These are phyloP conservation scores for Xylariaceae sp. DNA, from an alignment of 2,329 filamentous ascomycete species.

Conservation along the genomic window DNA sequence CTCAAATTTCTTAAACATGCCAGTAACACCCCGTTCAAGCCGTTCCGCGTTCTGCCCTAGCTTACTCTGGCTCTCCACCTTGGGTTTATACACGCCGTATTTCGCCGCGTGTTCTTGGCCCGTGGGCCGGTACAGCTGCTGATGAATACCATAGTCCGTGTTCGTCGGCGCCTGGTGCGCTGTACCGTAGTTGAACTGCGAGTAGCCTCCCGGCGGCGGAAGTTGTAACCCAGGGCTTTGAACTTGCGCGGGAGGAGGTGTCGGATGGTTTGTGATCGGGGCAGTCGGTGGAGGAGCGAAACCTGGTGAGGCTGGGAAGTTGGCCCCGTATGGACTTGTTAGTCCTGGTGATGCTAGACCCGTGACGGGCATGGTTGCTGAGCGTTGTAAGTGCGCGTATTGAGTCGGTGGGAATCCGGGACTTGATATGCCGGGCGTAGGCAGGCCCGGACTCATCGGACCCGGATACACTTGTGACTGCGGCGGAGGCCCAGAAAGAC, in stretches of 20 bases:
- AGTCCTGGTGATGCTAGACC: conserved; percentile 50
- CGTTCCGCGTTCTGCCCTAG: conserved; percentile 71
- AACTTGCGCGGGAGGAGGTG: conserved; percentile 40
- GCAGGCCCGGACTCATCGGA: conserved; percentile 38
- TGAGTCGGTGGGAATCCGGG: conserved; percentile 52
- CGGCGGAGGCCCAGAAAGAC: conserved; percentile 50
- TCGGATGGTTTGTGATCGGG: conserved; percentile 36
- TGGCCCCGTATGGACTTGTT: conserved; percentile 52
- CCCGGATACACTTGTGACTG: conserved; percentile 30
- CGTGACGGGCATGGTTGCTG: conserved; percentile 56
- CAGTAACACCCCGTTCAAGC: conserved; percentile 73
- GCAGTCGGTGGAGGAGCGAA: conserved; percentile 47
- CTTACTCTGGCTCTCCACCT: conserved; percentile 53
- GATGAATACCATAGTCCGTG: conserved; percentile 66
- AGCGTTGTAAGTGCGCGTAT: conserved; percentile 53
- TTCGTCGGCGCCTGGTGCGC: conserved; percentile 20
- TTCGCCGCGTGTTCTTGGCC: conserved; percentile 61
- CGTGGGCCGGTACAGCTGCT: conserved; percentile 73
- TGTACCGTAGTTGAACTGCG: conserved; percentile 56
- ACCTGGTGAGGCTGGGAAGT: conserved; percentile 54
- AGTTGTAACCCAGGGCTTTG: conserved; percentile 48
- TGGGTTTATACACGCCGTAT: conserved; percentile 48
- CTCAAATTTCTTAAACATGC: conserved; percentile 79
- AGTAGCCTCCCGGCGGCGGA: conserved; percentile 61
- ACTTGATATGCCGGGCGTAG: conserved; percentile 50